Evolutionary conservation across 805 yeast species (phyloP).

Genomic region (Yarrowia yakushimensis): DNA sequence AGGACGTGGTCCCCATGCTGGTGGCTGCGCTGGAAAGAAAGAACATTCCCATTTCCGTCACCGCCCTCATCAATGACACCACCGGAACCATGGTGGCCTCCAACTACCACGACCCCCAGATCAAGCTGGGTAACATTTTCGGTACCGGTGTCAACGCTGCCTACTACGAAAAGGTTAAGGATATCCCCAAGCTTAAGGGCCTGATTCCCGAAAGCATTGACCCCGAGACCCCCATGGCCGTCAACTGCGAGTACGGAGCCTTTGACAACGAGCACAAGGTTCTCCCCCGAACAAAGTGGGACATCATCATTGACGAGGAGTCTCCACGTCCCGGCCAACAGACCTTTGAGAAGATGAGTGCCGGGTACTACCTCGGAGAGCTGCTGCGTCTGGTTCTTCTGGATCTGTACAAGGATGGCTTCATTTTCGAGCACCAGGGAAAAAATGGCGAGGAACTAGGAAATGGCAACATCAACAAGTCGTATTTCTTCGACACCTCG

Average conservation of each 20-base stretch:
- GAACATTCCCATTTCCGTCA: conserved; percentile 75
- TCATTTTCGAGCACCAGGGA: conserved; percentile 58
- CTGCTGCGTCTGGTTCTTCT: conserved; percentile 73
- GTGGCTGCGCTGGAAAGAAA: conserved; percentile 65
- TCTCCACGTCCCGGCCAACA: conserved; percentile 97
- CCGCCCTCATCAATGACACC: conserved; percentile 93
- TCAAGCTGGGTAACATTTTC: conserved; percentile 92
- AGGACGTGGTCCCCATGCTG: conserved; percentile 89
- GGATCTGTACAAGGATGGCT: conserved; percentile 63
- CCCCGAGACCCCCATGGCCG: conserved; percentile 75
- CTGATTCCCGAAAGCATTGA: conserved; percentile 60
- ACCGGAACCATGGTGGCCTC: conserved; percentile 97
- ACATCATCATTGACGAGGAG: conserved; percentile 70
- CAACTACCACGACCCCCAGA: conserved; percentile 80
- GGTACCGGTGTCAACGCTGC: conserved; percentile 99
- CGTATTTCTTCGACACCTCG: conserved; percentile 84
- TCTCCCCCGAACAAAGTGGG: conserved; percentile 89
- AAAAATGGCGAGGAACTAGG: conserved; percentile 18
- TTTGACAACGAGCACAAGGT: conserved; percentile 84
- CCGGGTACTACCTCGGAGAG: conserved; percentile 96
- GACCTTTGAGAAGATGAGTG: conserved; percentile 93
- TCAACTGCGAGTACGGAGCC: conserved; percentile 97
- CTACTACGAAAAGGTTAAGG: conserved; percentile 71
- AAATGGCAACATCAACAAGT: conserved; percentile 47
- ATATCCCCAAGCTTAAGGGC: conserved; percentile 80